Evolutionary conservation across 257 asterid species (phyloP).

Genomic region (Lithospermum erythrorhizon): DNA sequence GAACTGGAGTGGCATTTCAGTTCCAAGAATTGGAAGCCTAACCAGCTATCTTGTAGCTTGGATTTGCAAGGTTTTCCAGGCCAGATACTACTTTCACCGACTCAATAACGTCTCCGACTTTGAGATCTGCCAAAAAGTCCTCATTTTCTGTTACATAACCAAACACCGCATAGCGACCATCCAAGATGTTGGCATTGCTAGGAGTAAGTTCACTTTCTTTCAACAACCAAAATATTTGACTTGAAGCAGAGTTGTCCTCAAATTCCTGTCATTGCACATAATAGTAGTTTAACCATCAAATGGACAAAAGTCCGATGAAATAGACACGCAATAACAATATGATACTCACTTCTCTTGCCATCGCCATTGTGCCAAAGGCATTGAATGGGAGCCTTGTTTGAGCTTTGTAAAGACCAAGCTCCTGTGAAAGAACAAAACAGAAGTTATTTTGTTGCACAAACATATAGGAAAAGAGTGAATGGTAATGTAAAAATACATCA

Average conservation of each 20-base stretch:
- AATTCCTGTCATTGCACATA: conserved; percentile 51
- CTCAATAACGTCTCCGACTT: conserved; percentile 96
- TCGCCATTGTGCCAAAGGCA: conserved; percentile 98
- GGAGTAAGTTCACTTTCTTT: conserved; percentile 99
- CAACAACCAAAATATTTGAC: conserved; percentile 95
- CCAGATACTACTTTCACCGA: conserved; percentile 84
- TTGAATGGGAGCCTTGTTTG: conserved; percentile 94
- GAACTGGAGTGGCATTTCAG: not conserved
- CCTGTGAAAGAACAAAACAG: conserved; percentile 37
- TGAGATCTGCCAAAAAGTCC: conserved; percentile 79
- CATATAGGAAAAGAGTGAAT: no score
- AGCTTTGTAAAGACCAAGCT: conserved; percentile 94
- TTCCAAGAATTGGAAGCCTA: conserved; percentile 17
- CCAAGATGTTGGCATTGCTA: conserved; percentile 92
- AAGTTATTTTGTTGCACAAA: conserved; percentile 7
- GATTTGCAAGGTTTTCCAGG: conserved; percentile 81
- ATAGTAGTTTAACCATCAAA: conserved; percentile 1
- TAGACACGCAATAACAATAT: not conserved
- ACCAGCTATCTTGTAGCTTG: conserved; percentile 94
- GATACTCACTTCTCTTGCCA: conserved; percentile 85
- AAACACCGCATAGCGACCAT: conserved; percentile 83
- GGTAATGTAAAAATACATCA: no score
- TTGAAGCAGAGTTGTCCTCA: conserved; percentile 88
- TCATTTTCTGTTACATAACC: conserved; percentile 80
- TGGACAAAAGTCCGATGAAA: not conserved